Evolutionary conservation across 176 grass and related monocot genomes (phyloP).

Genomic region (Rhipidocladum racemiflorum): DNA sequence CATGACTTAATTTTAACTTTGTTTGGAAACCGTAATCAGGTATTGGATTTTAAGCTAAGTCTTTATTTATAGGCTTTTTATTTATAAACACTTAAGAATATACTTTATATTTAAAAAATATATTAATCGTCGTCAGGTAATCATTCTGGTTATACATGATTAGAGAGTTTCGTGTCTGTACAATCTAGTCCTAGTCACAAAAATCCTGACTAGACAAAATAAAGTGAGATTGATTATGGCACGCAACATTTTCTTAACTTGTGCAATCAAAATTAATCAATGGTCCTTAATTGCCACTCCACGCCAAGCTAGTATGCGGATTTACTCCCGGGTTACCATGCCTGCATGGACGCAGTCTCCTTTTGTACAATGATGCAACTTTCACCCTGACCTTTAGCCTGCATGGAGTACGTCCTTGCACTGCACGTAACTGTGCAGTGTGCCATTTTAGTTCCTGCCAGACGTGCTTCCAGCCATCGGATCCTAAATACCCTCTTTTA

Average conservation of each 20-base stretch:
- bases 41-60: too few species aligned
- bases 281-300: neutral
- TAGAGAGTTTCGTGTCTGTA: too few species aligned
- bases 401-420: neutral
- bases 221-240: neutral
- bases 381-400: neutral
- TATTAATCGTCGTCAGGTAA: too few species aligned
- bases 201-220: neutral
- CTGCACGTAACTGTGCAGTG: neutral
- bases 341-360: neutral
- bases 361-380: neutral
- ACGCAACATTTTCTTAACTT: neutral
- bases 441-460: neutral
- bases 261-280: neutral
- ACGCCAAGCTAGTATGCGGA: neutral
- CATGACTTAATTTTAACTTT: too few species aligned
- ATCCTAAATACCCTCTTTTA: too few species aligned
- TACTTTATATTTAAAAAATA: too few species aligned
- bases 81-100: too few species aligned
- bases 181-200: neutral
- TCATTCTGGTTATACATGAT: too few species aligned
- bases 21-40: too few species aligned
- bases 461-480: too few species aligned
- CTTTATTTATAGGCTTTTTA: too few species aligned
- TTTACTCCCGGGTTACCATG: neutral